Conservation (phyloP, 2,329 filamentous ascomycete species). For the Ophiocordyceps camponoti-rufipedis region DNA sequence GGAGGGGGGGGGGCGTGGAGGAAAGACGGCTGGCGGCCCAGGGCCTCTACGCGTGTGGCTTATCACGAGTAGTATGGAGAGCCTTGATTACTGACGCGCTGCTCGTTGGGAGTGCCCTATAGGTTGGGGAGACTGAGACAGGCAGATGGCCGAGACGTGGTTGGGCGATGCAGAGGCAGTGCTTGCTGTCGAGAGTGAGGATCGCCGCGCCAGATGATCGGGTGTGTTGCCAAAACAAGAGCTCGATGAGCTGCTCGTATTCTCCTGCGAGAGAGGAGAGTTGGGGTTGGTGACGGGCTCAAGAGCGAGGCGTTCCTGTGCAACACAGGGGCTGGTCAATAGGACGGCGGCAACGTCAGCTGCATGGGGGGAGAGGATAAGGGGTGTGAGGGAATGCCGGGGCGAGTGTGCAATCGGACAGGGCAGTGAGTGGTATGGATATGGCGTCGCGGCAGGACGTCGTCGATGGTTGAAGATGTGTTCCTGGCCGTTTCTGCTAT, state of each 20-base stretch:
- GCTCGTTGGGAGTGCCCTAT: neutral
- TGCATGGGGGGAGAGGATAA: slow-evolving; percentile 4
- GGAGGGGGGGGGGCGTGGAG: slow-evolving; percentile 5
- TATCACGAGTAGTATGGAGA: neutral
- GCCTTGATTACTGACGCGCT: slow-evolving; percentile 1
- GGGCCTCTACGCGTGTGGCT: slow-evolving; percentile 7
- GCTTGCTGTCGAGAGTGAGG: slow-evolving; percentile 3
- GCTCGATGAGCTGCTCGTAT: slow-evolving; percentile 13
- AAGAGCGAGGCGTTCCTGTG: slow-evolving; percentile 7
- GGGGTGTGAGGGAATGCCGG: slow-evolving; percentile 1
- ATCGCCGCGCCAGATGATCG: slow-evolving; percentile 8
- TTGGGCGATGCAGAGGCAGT: slow-evolving; percentile 1
- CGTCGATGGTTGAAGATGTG: neutral
- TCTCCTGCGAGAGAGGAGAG: slow-evolving; percentile 6
- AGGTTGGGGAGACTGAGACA: slow-evolving; percentile 3
- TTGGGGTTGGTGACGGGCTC: slow-evolving; percentile 7
- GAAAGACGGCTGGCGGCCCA: slow-evolving; percentile 9
- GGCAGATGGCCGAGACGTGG: slow-evolving; percentile 1
- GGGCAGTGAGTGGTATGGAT: neutral
- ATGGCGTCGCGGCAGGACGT: neutral
- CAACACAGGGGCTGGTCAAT: slow-evolving; percentile 10
- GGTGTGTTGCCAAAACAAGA: slow-evolving; percentile 7
- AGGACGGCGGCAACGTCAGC: slow-evolving; percentile 5
- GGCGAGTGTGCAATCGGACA: slow-evolving; percentile 2
- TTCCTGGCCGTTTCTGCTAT: neutral